Evolutionary conservation across 2,329 filamentous ascomycete species (phyloP).

Genomic region (Bipolaris oryzae): DNA sequence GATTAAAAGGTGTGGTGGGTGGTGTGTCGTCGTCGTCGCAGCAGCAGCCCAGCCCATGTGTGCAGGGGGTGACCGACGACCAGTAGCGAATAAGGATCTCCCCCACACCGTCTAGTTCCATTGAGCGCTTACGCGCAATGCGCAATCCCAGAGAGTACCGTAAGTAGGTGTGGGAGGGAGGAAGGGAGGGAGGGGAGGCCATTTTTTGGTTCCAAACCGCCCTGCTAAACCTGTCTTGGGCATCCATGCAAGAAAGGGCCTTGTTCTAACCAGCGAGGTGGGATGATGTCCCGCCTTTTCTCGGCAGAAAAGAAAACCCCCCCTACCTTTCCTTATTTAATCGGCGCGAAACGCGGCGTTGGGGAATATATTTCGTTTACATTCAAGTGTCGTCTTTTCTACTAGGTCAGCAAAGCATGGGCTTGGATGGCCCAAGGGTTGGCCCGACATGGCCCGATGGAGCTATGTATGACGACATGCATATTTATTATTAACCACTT

Average conservation of each 20-base stretch:
- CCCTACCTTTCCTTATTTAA: not conserved
- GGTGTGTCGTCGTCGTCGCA: conserved; percentile 1
- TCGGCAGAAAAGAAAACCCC: no score
- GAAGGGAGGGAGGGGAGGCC: not conserved
- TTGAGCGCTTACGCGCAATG: conserved; percentile 4
- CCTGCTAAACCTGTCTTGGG: not conserved
- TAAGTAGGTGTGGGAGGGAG: no score
- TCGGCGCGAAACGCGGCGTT: not conserved
- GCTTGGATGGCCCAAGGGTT: no score
- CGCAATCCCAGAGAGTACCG: not conserved
- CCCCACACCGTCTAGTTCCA: not conserved
- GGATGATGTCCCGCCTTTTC: not conserved
- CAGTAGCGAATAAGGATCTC: conserved; percentile 1
- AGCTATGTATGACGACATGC: no score
- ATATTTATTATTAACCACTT: no score
- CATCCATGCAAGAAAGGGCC: no score
- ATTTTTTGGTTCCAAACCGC: not conserved
- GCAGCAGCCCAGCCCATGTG: not conserved
- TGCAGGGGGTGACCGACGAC: not conserved
- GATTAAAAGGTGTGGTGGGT: not conserved
- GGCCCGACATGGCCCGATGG: no score
- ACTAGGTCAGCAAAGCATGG: no score
- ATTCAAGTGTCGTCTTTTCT: no score
- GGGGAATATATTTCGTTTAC: no score
- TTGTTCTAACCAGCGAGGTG: no score